Evolutionary conservation across 441 rosid genomes (phyloP), one percentile per base, ranked within the genome.

Genomic region (Eutrema salsugineum): DNA sequence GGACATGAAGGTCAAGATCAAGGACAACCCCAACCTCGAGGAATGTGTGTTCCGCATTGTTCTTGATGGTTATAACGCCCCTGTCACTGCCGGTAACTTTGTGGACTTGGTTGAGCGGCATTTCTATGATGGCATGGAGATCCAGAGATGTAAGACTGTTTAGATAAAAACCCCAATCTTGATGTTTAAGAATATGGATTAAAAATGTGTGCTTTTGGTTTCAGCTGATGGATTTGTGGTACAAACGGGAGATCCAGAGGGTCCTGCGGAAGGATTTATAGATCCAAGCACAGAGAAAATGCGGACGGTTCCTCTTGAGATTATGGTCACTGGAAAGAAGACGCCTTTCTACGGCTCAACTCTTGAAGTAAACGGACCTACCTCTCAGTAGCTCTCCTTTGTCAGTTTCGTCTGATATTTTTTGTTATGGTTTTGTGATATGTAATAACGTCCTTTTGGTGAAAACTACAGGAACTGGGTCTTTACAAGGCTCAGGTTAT

Each of bases 221-320:
- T 83, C 89, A 95, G 99, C 97, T 78, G 99, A 95, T 85, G 99
- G 99, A 22, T 95, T 95, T 79, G 99, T 95, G 68, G 96, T 95
- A 53, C 99, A 95, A 82, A 92, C 98, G 8, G 98, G 98, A 50
- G 99, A 95, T 88, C 99, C 99, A 17, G 95, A 82, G 58, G 99
- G 99, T 60, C 99, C 97, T 20, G 94, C 98, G 0, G 98, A 91
- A 69, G 96, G 98, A 60, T 95, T 95, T 70, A 88, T 91, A 44
- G 99, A 92, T 80, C 98, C 99, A 39, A 91, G 97, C 80, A 91
- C 99, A 0, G 98, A 84, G 84, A 92, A 95, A 81, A 80, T 79
- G 47, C 83, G 97, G 55, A 89, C 92, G 6, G 66, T 92, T 63
- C 97, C 99, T 27, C 82, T 95, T 39, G 99, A 95, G 82, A 84